Percentiles rank a stretch among this genome's conserved stretches.
phyloP scores from a whole-genome alignment of 225 moss, liverwort and hornwort species.

The Sphagnum contortum region DNA sequence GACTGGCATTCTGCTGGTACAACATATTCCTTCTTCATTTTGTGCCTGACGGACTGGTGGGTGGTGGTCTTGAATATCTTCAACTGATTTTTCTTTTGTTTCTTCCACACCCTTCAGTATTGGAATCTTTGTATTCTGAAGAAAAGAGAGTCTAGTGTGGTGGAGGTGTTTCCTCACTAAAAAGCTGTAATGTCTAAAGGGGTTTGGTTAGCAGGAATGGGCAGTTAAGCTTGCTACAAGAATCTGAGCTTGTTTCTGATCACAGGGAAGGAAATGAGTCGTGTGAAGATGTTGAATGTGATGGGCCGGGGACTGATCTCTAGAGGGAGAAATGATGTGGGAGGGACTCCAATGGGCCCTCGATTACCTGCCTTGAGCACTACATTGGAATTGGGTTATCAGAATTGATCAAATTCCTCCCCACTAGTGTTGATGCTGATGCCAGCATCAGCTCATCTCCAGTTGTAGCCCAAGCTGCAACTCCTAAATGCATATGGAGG shows the following conservation, averaged over 20 bases:
- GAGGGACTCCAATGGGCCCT: conserved; percentile 25
- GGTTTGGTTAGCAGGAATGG: too few species aligned
- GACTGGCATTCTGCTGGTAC: background rate
- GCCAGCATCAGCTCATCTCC: conserved; percentile 19
- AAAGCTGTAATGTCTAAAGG: too few species aligned
- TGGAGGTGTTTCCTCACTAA: too few species aligned
- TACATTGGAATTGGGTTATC: conserved; percentile 13
- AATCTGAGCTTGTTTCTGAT: background rate
- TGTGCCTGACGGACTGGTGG: too few species aligned
- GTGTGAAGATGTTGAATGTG: conserved; percentile 45
- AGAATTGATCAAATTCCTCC: conserved; percentile 10
- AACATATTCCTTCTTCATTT: background rate
- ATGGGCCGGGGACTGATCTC: conserved; percentile 32
- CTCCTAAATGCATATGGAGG: conserved; percentile 5
- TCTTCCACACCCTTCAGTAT: too few species aligned
- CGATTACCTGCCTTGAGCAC: conserved; percentile 24
- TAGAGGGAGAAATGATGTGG: conserved; percentile 17
- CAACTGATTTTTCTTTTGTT: too few species aligned
- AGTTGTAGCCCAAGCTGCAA: conserved; percentile 5
- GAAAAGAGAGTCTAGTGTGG: too few species aligned
- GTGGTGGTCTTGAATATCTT: too few species aligned
- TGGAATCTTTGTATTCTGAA: too few species aligned
- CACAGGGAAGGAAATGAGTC: conserved; percentile 44
- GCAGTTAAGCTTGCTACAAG: too few species aligned
- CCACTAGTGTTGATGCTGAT: conserved; percentile 24